Evolutionary conservation across 2,329 filamentous ascomycete species (phyloP).

Genomic region (Aspergillus piperis): DNA sequence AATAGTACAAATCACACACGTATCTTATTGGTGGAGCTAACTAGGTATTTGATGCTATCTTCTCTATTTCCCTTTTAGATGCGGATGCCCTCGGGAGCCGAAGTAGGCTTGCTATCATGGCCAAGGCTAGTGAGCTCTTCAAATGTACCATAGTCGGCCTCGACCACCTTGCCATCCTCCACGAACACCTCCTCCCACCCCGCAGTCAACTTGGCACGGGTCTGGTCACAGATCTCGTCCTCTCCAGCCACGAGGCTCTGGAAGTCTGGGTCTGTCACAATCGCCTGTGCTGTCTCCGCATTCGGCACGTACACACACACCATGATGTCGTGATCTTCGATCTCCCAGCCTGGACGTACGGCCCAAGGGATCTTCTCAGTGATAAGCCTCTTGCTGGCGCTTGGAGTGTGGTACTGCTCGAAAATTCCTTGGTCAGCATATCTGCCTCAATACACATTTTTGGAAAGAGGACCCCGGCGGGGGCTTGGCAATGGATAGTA

Average conservation of each 20-base stretch:
- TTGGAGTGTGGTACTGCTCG: background rate
- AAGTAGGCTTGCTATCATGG: too few relatives aligned
- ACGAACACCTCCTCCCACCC: constrained; percentile 8
- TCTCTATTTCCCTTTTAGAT: too few relatives aligned
- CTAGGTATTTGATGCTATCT: too few relatives aligned
- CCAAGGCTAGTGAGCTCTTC: too few relatives aligned
- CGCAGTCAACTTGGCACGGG: background rate
- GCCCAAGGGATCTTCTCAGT: constrained; percentile 2
- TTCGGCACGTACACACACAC: constrained; percentile 2
- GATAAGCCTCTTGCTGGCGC: background rate
- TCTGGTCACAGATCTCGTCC: background rate
- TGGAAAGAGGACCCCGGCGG: too few relatives aligned
- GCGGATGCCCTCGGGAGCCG: too few relatives aligned
- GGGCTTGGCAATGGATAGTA: background rate
- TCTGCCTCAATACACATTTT: too few relatives aligned
- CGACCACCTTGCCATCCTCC: constrained; percentile 1
- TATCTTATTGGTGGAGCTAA: too few relatives aligned
- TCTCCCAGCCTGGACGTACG: background rate
- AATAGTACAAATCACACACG: too few relatives aligned
- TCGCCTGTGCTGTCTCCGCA: background rate
- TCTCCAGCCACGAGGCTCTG: constrained; percentile 1
- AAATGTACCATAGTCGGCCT: too few relatives aligned
- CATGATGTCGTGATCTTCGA: constrained; percentile 3
- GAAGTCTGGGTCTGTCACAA: constrained; percentile 1
- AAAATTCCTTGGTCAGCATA: too few relatives aligned